A percentile compares a stretch with the other conserved stretches of the same genome.
Evolutionary conservation across 2,329 filamentous ascomycete species (phyloP).

Genomic region (Davidsoniella virescens): DNA sequence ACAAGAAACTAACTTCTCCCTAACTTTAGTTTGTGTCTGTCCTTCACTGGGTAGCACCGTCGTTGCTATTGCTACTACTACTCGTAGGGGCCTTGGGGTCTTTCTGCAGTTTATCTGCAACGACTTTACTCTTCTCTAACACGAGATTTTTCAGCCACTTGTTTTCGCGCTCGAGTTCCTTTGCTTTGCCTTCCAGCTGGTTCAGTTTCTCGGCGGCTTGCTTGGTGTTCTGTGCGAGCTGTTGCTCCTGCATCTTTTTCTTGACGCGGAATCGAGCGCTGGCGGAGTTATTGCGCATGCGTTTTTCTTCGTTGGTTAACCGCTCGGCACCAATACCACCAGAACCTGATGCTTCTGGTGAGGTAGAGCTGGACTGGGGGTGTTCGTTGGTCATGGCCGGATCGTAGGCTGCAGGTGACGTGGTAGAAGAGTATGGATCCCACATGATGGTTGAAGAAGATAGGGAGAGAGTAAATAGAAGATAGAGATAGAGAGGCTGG

Average conservation of each 20-base stretch:
- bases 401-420: not conserved
- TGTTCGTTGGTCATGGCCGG: not conserved
- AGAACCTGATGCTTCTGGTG: not conserved
- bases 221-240: conserved; percentile 42
- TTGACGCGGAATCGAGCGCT: conserved; percentile 52
- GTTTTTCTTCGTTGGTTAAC: conserved; percentile 38
- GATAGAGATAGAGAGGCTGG: no score
- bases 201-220: conserved; percentile 45
- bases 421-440: conserved; percentile 10
- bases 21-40: no score
- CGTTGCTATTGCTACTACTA: not conserved
- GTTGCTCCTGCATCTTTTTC: conserved; percentile 53
- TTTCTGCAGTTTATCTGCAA: not conserved
- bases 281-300: conserved; percentile 50
- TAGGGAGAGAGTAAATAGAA: no score
- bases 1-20: no score
- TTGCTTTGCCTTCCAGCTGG: conserved; percentile 37
- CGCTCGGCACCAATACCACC: conserved; percentile 14
- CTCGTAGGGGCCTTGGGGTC: not conserved
- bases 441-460: conserved; percentile 5
- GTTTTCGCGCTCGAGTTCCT: conserved; percentile 42
- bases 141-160: conserved; percentile 44
- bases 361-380: not conserved
- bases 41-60: no score
- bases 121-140: conserved; percentile 30